Evolutionary conservation across 441 rosid genomes (phyloP).

Genomic region (Erodium texanum): DNA sequence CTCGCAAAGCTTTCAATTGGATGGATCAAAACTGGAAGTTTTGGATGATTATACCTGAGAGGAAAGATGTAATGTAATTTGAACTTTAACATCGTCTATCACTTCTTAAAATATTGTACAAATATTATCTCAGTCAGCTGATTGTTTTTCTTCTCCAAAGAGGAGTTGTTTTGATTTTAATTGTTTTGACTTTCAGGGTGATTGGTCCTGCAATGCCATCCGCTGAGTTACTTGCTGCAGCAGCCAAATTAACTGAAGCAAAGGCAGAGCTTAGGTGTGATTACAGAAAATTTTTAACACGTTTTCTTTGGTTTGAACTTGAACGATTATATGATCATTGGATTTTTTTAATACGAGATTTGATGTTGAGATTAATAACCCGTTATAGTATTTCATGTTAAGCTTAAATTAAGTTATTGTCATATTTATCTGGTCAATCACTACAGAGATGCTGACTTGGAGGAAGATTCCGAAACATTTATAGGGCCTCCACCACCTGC

Average conservation of each 20-base stretch:
- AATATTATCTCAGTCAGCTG: neutral
- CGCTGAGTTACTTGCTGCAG: slow-evolving; percentile 84
- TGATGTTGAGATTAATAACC: neutral
- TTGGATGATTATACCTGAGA: neutral
- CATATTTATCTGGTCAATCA: slow-evolving; percentile 16
- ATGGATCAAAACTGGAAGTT: neutral
- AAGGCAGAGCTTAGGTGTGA: slow-evolving; percentile 73
- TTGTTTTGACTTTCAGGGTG: slow-evolving; percentile 37
- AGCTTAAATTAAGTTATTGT: neutral
- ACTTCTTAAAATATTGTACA: neutral
- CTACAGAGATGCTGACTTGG: slow-evolving; percentile 76
- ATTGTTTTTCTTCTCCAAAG: neutral
- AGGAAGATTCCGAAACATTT: slow-evolving; percentile 65
- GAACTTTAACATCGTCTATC: neutral
- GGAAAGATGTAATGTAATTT: neutral
- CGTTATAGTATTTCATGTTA: slow-evolving; percentile 3
- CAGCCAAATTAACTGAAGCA: slow-evolving; percentile 90
- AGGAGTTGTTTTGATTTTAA: neutral
- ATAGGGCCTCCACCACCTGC: slow-evolving; percentile 92
- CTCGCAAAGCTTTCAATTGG: neutral
- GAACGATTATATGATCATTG: neutral
- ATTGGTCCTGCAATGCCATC: slow-evolving; percentile 95
- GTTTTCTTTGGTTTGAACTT: slow-evolving; percentile 1
- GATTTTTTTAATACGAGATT: neutral
- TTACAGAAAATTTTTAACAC: neutral